A percentile compares a stretch with the other conserved stretches of the same genome.
Evolutionary conservation across 1,284 basidiomycete genomes (phyloP).

Genomic region (Megacollybia platyphylla): DNA sequence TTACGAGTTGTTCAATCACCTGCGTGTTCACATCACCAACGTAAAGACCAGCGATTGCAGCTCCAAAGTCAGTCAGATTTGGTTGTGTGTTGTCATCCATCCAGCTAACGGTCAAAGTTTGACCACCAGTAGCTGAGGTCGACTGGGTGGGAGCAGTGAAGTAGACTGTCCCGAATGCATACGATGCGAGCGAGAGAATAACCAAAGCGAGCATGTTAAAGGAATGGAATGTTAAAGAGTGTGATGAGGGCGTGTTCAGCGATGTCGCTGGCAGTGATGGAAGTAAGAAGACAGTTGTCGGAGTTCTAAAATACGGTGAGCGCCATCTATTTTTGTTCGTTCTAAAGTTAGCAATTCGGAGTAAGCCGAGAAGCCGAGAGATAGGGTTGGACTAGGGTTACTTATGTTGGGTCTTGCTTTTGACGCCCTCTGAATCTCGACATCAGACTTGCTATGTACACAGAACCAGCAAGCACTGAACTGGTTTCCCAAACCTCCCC

Average conservation of each 20-base stretch:
- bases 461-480: no score
- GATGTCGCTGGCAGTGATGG: no score
- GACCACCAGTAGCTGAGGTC: slow-evolving; percentile 46
- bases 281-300: no score
- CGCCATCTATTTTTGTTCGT: no score
- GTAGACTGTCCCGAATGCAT: slow-evolving; percentile 48
- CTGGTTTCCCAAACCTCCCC: no score
- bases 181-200: slow-evolving; percentile 39
- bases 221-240: slow-evolving; percentile 9
- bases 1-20: slow-evolving; percentile 21
- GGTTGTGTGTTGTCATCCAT: slow-evolving; percentile 48
- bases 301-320: no score
- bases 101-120: slow-evolving; percentile 53
- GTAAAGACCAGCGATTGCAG: slow-evolving; percentile 54
- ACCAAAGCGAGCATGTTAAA: slow-evolving; percentile 37
- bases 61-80: slow-evolving; percentile 44
- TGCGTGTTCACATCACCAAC: slow-evolving; percentile 50
- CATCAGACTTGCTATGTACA: no score
- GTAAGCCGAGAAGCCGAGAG: no score
- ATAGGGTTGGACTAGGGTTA: no score
- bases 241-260: not conserved
- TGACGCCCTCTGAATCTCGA: no score
- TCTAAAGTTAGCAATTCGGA: no score
- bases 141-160: slow-evolving; percentile 44
- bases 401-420: no score